Base-by-base conservation (phyloP, 352 stramenopile genomes). In the Globisporangium ultimum region DNA sequence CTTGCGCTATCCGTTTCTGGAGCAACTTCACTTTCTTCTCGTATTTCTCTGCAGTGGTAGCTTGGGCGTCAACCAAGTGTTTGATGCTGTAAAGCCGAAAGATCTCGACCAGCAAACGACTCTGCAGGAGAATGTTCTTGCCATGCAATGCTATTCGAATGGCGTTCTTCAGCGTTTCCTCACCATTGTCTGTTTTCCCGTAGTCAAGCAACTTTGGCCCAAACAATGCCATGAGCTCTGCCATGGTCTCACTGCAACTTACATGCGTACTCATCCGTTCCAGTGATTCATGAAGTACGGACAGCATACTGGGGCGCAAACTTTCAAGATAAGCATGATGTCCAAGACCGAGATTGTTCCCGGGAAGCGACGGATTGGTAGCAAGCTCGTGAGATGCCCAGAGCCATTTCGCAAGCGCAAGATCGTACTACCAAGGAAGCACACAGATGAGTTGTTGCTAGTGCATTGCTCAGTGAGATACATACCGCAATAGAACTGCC, bases 61-160 rank as follows among this genome's bases (percentile, higher is more conserved):
- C 72, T 51, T 81, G 74, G 4, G 71, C 66, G 28, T 84, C 45
- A 3, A 65, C 28, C 14, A 81, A 34, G 11, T 72, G 55, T 53
- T 82, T 84, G 21, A 47, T 56, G 9, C 12, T 41, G 51, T 90
- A 92, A 14, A 88, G 60, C 18, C 66, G 61, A 47, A 89, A 82
- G 14, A 92, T 63, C 45, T 79, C 69, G 10, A 74, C 78, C 15
- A 92, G 61, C 46, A 92, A 52, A 13, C 80, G 80, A 18, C 52
- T 63, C 59, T 92, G 84, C n/a, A 94, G 67, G 41, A 91, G 42
- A 6, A 89, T 58, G 49, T 91, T 90, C 64, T 91, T 94, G 21
- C 67, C 71, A 53, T 85, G 68, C 14, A 87, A 50, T 9, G 66
- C 72, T 21, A 80, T 68, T n/a, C 67, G 63, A 28, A 91, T 61